phyloP scores from a whole-genome alignment of 768 basidiomycete species.

The Thelephora ganbajun region DNA sequence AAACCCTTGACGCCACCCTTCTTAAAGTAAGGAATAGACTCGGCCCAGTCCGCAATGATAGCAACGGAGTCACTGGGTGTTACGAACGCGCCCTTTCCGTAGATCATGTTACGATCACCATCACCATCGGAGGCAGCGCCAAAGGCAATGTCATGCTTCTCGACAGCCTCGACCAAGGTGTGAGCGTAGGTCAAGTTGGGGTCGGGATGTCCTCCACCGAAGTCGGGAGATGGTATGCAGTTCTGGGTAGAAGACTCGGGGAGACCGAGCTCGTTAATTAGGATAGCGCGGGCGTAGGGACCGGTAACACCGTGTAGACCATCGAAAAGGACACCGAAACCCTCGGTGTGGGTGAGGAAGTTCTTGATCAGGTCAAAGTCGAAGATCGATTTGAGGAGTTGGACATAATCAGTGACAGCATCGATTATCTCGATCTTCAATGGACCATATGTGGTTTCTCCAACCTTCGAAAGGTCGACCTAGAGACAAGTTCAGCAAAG shows the following conservation, averaged over 20 bases:
- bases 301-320: slow-evolving; percentile 95
- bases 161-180: slow-evolving; percentile 84
- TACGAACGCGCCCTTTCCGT: slow-evolving; percentile 95
- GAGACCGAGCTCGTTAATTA: slow-evolving; percentile 73
- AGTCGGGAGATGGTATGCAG: slow-evolving; percentile 83
- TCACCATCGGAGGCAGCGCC: slow-evolving; percentile 97
- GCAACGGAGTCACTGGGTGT: slow-evolving; percentile 97
- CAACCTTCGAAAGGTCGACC: slow-evolving; percentile 78
- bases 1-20: slow-evolving; percentile 87
- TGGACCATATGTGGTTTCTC: slow-evolving; percentile 70
- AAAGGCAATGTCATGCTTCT: slow-evolving; percentile 73
- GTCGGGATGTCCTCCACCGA: slow-evolving; percentile 96
- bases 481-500: slow-evolving; percentile 14
- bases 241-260: slow-evolving; percentile 77
- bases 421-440: slow-evolving; percentile 84
- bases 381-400: slow-evolving; percentile 78
- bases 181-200: slow-evolving; percentile 98
- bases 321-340: slow-evolving; percentile 86
- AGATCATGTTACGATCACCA: slow-evolving; percentile 99
- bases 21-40: slow-evolving; percentile 86
- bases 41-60: slow-evolving; percentile 93
- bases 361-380: slow-evolving; percentile 85
- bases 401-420: slow-evolving; percentile 81
- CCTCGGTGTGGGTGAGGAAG: slow-evolving; percentile 55
- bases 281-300: slow-evolving; percentile 83